Conservation (phyloP, 1,284 basidiomycete genomes). For the Ganoderma lucidum region DNA sequence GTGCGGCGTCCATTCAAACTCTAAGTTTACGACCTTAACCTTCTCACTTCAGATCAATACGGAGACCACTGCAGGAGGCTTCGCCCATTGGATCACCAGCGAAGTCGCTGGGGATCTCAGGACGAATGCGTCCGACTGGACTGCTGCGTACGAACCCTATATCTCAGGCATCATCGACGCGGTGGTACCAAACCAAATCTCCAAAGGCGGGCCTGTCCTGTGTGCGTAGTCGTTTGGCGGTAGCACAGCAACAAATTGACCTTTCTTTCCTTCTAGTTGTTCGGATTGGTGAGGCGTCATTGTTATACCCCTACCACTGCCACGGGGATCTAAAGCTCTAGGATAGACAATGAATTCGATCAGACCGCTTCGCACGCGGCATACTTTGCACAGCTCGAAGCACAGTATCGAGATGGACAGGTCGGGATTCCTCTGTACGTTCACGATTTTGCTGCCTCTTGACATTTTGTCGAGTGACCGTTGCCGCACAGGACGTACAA, state of each 20-base stretch:
- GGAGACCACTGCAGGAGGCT: conserved; percentile 83
- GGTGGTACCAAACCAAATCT: conserved; percentile 72
- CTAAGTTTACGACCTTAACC: too few species aligned
- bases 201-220: conserved; percentile 76
- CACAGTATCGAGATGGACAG: conserved; percentile 58
- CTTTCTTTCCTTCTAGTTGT: conserved; percentile 52
- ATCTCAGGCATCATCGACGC: conserved; percentile 67
- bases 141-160: conserved; percentile 75
- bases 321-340: background rate
- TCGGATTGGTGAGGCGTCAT: conserved; percentile 61
- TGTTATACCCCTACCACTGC: too few species aligned
- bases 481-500: conserved; percentile 65
- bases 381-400: conserved; percentile 73
- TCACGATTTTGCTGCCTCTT: background rate
- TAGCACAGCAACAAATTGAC: background rate
- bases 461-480: background rate
- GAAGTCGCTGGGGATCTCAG: conserved; percentile 72
- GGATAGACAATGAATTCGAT: conserved; percentile 78
- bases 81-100: conserved; percentile 80
- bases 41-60: conserved; percentile 70
- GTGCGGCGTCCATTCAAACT: conserved; percentile 20
- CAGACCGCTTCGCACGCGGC: conserved; percentile 59
- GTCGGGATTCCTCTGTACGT: conserved; percentile 69
- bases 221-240: conserved; percentile 48
- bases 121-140: conserved; percentile 75